Evolutionary conservation across 495 filamentous ascomycete species (phyloP).

Genomic region (Hypoxylon lienhwacheense): DNA sequence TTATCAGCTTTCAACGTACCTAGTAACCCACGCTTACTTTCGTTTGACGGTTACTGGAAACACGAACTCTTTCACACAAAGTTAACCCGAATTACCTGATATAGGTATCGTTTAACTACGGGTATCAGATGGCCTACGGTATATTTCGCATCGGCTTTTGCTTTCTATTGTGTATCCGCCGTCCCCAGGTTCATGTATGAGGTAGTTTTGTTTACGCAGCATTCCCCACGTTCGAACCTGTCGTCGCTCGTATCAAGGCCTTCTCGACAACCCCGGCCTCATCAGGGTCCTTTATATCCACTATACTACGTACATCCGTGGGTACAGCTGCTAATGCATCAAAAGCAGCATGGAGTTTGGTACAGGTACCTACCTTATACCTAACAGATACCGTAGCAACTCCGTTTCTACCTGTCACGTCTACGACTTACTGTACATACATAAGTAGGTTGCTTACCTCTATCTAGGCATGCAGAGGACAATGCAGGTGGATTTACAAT

Average conservation of each 20-base stretch:
- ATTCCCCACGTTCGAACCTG: conserved; percentile 15
- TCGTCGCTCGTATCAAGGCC: conserved; percentile 13
- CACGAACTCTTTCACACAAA: neutral
- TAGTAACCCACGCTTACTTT: conserved; percentile 1
- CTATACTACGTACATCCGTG: conserved; percentile 16
- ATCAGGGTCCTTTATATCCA: conserved; percentile 23
- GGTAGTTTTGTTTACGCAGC: neutral
- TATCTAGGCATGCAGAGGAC: no score
- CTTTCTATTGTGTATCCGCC: no score
- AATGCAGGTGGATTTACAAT: conserved; percentile 14
- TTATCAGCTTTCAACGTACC: conserved; percentile 3
- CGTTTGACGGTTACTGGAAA: neutral
- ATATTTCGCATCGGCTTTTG: no score
- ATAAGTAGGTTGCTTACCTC: no score
- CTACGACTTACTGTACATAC: no score
- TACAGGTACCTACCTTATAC: no score
- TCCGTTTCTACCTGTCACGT: conserved; percentile 13
- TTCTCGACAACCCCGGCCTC: conserved; percentile 17
- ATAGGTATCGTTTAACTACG: conserved; percentile 1
- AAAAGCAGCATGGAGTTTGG: conserved; percentile 13
- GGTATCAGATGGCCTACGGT: no score
- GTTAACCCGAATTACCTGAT: neutral
- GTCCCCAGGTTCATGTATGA: no score
- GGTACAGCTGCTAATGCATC: conserved; percentile 20
- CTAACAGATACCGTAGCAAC: conserved; percentile 12